phyloP scores from a whole-genome alignment of 2,329 filamentous ascomycete species.

The Pseudocercospora cruenta region DNA sequence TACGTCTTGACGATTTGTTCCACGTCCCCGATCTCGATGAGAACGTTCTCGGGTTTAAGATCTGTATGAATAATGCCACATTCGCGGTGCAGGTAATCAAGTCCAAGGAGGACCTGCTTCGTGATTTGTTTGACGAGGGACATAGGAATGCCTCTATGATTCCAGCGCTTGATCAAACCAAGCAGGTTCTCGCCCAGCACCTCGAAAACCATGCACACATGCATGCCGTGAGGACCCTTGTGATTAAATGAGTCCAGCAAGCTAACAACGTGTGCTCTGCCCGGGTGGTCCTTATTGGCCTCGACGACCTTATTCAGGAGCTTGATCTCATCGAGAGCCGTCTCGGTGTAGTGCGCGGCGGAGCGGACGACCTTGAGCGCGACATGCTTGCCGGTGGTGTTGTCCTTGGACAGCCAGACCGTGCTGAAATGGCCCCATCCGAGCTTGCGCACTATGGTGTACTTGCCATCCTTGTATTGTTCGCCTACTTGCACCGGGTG shows the following conservation, averaged over 20 bases:
- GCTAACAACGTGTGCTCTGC: constrained; percentile 92
- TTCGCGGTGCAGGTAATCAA: constrained; percentile 96
- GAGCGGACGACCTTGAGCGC: constrained; percentile 97
- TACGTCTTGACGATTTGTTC: constrained; percentile 98
- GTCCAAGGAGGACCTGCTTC: constrained; percentile 91
- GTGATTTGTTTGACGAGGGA: constrained; percentile 97
- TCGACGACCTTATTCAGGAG: constrained; percentile 94
- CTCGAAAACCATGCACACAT: constrained; percentile 99
- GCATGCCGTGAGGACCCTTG: constrained; percentile 92
- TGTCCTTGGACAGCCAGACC: constrained; percentile 84
- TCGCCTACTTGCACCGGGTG: constrained; percentile 94
- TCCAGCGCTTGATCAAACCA: constrained; percentile 97
- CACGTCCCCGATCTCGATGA: constrained; percentile 98
- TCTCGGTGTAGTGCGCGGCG: constrained; percentile 97
- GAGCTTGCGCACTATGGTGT: constrained; percentile 93
- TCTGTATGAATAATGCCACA: constrained; percentile 99
- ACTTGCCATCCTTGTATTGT: constrained; percentile 96
- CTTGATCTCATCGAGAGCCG: constrained; percentile 98
- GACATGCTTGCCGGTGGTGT: constrained; percentile 87
- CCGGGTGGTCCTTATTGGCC: constrained; percentile 91
- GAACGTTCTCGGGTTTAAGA: constrained; percentile 94
- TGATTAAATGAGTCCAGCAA: constrained; percentile 96
- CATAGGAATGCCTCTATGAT: constrained; percentile 96
- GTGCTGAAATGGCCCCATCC: constrained; percentile 99
- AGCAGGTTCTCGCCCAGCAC: constrained; percentile 93